These are phyloP conservation scores for Jaapia argillacea DNA, from an alignment of 768 basidiomycete genomes.

Conservation along the genomic window DNA sequence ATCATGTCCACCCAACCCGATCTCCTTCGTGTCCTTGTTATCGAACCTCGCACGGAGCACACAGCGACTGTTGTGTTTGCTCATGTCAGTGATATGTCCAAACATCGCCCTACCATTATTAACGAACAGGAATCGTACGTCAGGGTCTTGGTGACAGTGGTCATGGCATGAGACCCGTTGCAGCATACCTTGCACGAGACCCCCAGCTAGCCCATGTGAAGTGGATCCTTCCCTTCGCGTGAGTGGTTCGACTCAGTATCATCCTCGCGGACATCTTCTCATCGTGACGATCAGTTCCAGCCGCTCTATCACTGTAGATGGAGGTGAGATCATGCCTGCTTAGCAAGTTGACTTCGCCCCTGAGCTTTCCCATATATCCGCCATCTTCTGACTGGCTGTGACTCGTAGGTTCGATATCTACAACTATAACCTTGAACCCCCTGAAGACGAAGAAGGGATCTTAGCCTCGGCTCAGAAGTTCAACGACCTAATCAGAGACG, in stretches of 20 bases:
- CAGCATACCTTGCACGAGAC: background rate
- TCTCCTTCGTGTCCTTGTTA: background rate
- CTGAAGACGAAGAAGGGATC: conserved; percentile 76
- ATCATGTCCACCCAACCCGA: too few relatives aligned
- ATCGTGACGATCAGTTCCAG: background rate
- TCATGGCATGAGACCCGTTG: background rate
- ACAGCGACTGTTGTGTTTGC: background rate
- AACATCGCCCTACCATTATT: background rate
- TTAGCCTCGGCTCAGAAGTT: conserved; percentile 49
- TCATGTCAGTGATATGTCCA: background rate
- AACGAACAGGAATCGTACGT: background rate
- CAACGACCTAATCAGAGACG: conserved; percentile 60
- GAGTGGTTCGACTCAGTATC: background rate
- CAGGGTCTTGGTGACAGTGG: background rate
- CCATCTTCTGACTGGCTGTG: background rate
- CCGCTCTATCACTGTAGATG: background rate
- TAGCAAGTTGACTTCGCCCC: background rate
- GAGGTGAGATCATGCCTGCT: background rate
- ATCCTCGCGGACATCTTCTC: background rate
- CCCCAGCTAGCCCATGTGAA: background rate
- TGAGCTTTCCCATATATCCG: background rate
- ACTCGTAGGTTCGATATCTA: conserved; percentile 67
- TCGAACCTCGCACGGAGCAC: background rate
- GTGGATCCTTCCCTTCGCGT: background rate
- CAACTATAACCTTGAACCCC: conserved; percentile 45